Evolutionary conservation across 2,329 filamentous ascomycete species (phyloP), one percentile per base, ranked within the genome.

Genomic region (Albophoma yamanashiensis): DNA sequence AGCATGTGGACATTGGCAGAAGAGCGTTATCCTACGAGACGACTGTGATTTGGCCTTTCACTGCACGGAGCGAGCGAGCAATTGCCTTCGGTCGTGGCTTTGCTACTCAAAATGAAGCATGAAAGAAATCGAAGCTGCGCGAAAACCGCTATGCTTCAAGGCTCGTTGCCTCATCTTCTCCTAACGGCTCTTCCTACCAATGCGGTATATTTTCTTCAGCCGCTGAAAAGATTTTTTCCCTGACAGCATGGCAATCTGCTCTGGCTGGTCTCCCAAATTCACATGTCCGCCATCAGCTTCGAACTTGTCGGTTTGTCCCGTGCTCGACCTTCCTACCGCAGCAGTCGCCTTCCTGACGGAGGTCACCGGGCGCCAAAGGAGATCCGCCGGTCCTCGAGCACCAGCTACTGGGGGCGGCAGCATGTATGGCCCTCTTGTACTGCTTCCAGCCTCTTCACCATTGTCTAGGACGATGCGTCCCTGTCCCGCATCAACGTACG

Each of bases 401-500:
- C 66, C 63, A 3, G 65, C n/a, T 1, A 62, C 50, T 0, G 70
- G 69, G 0, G 67, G 64, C 3, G 70, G 69, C 2, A 68, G 63
- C 36, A 69, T 68, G 4, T 70, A 9, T 60, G 9, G 66, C 66
- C 4, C 69, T 67, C 39, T 70, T 66, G 64, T 2, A 67, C 15
- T 4, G 50, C 9, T 36, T 0, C 20, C 31, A 12, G 9, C 6
- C 31, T 11, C 4, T 6, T 14, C 8, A 4, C 31, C 50, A 20
- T 55, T 31, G 17, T 55, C 68, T 2, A 69, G 36, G 1, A 61
- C 31, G n/a, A 68, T 25, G 12, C 56, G 53, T 6, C 69, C 68
- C 3, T 65, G 58, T 9, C 68, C 67, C 0, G 25, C 31, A 8
- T 73, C 70, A 1, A 71, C 45, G 55, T 63, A 71, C 0, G 69